These are phyloP conservation scores for Cladosporium velox DNA, from an alignment of 2,329 filamentous ascomycete genomes.

Conservation along the genomic window DNA sequence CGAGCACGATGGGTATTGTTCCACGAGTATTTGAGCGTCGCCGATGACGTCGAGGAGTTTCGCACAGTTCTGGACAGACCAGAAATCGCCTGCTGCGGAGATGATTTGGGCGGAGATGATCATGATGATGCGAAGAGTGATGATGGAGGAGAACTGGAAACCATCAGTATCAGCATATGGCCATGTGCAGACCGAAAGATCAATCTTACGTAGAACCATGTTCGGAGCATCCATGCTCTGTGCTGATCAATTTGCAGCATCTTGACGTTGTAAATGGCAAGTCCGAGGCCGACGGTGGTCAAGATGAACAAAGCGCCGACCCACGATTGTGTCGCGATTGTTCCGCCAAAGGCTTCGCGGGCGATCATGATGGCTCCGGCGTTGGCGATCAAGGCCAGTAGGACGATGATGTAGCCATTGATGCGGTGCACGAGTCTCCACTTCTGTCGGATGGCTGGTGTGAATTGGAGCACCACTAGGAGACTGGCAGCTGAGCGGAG, in stretches of 20 bases:
- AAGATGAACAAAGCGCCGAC: slow-evolving; percentile 49
- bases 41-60: slow-evolving; percentile 38
- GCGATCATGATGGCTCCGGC: slow-evolving; percentile 57
- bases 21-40: slow-evolving; percentile 29
- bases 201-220: slow-evolving; percentile 28
- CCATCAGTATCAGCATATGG: neutral
- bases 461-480: slow-evolving; percentile 46
- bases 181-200: too few species aligned
- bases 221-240: slow-evolving; percentile 64
- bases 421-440: slow-evolving; percentile 59
- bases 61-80: slow-evolving; percentile 14
- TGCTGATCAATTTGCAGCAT: slow-evolving; percentile 64
- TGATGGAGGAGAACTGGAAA: slow-evolving; percentile 46
- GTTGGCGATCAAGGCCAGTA: slow-evolving; percentile 51
- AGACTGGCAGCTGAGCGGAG: slow-evolving; percentile 36
- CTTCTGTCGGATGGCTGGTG: slow-evolving; percentile 49
- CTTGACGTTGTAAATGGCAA: slow-evolving; percentile 61
- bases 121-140: slow-evolving; percentile 55
- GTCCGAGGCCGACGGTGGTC: slow-evolving; percentile 45
- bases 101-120: slow-evolving; percentile 44
- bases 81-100: slow-evolving; percentile 41
- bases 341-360: slow-evolving; percentile 56
- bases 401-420: slow-evolving; percentile 58
- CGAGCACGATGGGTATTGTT: slow-evolving; percentile 50
- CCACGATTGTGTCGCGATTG: slow-evolving; percentile 51